Evolutionary conservation across 2,329 filamentous ascomycete species (phyloP).

Genomic region (Xylariaceae sp.): DNA sequence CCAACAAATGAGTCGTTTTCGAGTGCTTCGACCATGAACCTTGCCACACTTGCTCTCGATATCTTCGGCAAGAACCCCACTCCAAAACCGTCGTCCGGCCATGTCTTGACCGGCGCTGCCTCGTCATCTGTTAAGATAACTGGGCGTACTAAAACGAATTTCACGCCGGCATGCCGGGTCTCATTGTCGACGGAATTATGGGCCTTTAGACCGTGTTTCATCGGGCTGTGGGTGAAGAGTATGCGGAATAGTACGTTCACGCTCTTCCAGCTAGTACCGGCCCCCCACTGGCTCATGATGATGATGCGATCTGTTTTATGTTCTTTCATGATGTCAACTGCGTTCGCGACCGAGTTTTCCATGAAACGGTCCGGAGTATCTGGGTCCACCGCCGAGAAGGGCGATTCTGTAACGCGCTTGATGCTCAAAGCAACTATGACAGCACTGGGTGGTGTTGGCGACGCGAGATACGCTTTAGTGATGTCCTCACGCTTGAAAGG

Average conservation of each 20-base stretch:
- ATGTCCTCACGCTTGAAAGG: slow-evolving; percentile 38
- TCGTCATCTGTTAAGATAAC: slow-evolving; percentile 41
- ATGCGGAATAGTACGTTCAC: slow-evolving; percentile 41
- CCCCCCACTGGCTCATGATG: slow-evolving; percentile 50
- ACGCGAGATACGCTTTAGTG: slow-evolving; percentile 32
- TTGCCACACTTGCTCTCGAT: slow-evolving; percentile 40
- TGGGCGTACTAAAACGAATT: slow-evolving; percentile 46
- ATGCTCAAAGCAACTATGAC: slow-evolving; percentile 50
- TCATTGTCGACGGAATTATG: slow-evolving; percentile 45
- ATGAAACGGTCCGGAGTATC: slow-evolving; percentile 46
- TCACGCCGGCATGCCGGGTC: slow-evolving; percentile 33
- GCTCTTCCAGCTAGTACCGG: slow-evolving; percentile 42
- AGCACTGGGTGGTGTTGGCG: slow-evolving; percentile 29
- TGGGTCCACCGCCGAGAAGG: slow-evolving; percentile 41
- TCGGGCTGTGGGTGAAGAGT: slow-evolving; percentile 46
- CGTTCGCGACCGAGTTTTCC: slow-evolving; percentile 39
- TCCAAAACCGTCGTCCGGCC: slow-evolving; percentile 41
- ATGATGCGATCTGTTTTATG: slow-evolving; percentile 41
- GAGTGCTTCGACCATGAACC: slow-evolving; percentile 43
- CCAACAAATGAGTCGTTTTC: slow-evolving; percentile 42
- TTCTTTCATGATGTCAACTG: slow-evolving; percentile 37
- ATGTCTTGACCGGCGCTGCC: slow-evolving; percentile 36
- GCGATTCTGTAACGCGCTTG: slow-evolving; percentile 43
- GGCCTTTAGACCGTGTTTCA: slow-evolving; percentile 45
- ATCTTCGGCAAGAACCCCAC: slow-evolving; percentile 39